These are phyloP conservation scores for Clarireedia monteithiana DNA, from an alignment of 2,329 filamentous ascomycete genomes.

Conservation along the genomic window DNA sequence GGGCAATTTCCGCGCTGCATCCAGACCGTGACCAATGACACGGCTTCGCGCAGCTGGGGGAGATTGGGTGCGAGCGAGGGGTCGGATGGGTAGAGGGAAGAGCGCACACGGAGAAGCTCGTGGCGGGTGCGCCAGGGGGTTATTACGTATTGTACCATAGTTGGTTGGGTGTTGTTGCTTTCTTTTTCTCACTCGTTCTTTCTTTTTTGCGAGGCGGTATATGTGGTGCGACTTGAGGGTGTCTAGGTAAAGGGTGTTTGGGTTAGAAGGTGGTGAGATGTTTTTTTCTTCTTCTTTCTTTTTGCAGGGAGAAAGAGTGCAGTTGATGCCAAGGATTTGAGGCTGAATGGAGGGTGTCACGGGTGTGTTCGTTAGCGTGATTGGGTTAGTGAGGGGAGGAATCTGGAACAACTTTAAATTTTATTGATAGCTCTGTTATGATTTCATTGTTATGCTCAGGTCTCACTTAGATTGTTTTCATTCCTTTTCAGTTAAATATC, in stretches of 20 bases:
- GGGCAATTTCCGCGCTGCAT: conserved; percentile 68
- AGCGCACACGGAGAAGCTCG: conserved; percentile 59
- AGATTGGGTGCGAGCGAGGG: conserved; percentile 41
- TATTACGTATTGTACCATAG: conserved; percentile 63
- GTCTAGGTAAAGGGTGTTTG: neutral
- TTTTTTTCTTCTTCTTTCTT: neutral
- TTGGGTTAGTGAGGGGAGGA: neutral
- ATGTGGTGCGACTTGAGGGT: neutral
- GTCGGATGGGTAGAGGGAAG: conserved; percentile 50
- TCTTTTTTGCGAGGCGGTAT: neutral
- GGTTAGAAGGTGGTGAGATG: neutral
- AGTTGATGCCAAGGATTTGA: neutral
- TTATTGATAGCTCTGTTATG: too few relatives aligned
- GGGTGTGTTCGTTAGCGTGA: neutral
- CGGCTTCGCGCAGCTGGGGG: conserved; percentile 42
- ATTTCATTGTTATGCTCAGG: too few relatives aligned
- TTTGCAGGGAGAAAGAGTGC: neutral
- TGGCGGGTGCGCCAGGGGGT: conserved; percentile 63
- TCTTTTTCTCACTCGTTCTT: too few relatives aligned
- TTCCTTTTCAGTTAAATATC: too few relatives aligned
- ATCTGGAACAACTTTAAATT: neutral
- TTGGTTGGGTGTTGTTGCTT: neutral
- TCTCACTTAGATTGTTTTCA: too few relatives aligned
- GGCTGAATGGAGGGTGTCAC: neutral
- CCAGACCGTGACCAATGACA: conserved; percentile 57